A percentile compares a stretch with the other conserved stretches of the same genome.
phyloP scores from a whole-genome alignment of 805 yeast species.

The Candida schatavii region DNA sequence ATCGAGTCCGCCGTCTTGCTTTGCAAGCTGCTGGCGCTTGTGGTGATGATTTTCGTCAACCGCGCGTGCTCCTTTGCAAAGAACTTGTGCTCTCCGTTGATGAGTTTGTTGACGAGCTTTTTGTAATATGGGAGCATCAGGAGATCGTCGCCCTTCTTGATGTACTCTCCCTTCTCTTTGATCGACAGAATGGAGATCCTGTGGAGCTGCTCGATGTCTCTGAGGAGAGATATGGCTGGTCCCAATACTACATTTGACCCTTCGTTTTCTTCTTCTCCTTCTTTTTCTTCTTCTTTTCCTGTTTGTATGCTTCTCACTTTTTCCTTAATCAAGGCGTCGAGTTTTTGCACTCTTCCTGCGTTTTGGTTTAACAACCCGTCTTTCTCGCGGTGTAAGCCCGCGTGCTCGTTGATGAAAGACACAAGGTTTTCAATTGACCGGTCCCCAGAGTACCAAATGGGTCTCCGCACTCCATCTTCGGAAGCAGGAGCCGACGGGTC shows the following conservation, averaged over 20 bases:
- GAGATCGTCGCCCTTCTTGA: slow-evolving; percentile 16
- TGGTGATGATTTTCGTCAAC: slow-evolving; percentile 39
- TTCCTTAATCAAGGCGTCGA: slow-evolving; percentile 15
- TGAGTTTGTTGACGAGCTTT: slow-evolving; percentile 43
- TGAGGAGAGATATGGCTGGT: slow-evolving; percentile 10
- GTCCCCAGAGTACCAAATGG: slow-evolving; percentile 25
- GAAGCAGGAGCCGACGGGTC: slow-evolving; percentile 18
- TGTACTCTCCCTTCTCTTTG: slow-evolving; percentile 7
- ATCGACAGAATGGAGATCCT: not conserved
- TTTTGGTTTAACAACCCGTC: slow-evolving; percentile 29
- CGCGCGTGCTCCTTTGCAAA: slow-evolving; percentile 46
- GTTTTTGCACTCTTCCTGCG: slow-evolving; percentile 29
- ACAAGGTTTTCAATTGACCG: slow-evolving; percentile 19
- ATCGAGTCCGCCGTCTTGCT: slow-evolving; percentile 49
- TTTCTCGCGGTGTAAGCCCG: slow-evolving; percentile 26
- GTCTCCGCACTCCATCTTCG: slow-evolving; percentile 23
- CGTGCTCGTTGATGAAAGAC: slow-evolving; percentile 23
- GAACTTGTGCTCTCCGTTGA: slow-evolving; percentile 43
- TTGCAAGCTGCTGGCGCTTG: slow-evolving; percentile 31
- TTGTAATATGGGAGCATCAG: slow-evolving; percentile 44
- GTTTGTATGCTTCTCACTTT: not conserved
- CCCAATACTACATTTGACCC: not conserved
- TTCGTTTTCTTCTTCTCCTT: no score
- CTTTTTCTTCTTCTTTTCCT: not conserved
- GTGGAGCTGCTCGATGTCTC: slow-evolving; percentile 10